phyloP scores from a whole-genome alignment of 148 eudicot species.

The Chenopodium formosanum region DNA sequence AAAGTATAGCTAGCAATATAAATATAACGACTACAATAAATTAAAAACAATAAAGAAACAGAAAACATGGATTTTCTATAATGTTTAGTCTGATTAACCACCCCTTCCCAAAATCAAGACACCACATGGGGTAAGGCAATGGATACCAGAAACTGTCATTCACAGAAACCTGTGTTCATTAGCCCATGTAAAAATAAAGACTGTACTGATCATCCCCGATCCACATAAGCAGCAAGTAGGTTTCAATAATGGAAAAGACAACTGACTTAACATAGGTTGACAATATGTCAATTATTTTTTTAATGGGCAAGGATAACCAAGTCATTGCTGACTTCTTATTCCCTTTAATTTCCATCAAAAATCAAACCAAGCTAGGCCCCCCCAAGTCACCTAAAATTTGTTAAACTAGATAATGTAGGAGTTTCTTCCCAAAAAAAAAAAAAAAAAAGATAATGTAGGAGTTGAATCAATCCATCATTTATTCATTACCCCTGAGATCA shows the following conservation, averaged over 20 bases:
- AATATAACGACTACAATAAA: not conserved
- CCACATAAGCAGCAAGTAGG: not conserved
- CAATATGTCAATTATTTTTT: too few species aligned
- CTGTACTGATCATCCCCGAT: not conserved
- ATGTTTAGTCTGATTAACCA: too few species aligned
- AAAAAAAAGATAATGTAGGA: not conserved
- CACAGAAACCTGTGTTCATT: too few species aligned
- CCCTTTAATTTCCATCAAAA: not conserved
- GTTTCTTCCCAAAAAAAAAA: not conserved
- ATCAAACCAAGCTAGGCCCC: not conserved
- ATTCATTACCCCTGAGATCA: too few species aligned
- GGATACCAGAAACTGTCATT: too few species aligned
- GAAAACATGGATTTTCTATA: too few species aligned
- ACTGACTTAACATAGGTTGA: not conserved
- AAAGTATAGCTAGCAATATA: not conserved
- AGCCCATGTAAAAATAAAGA: too few species aligned
- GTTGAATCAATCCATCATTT: not conserved
- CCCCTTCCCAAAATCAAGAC: too few species aligned
- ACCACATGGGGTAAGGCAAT: too few species aligned
- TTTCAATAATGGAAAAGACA: not conserved
- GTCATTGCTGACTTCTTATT: not conserved
- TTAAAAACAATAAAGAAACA: too few species aligned
- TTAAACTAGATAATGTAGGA: not conserved
- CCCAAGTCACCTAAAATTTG: too few species aligned
- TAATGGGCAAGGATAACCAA: not conserved